Base-by-base conservation (phyloP, 371 early-diverging fungal genomes). In the Actinomucor elegans region DNA sequence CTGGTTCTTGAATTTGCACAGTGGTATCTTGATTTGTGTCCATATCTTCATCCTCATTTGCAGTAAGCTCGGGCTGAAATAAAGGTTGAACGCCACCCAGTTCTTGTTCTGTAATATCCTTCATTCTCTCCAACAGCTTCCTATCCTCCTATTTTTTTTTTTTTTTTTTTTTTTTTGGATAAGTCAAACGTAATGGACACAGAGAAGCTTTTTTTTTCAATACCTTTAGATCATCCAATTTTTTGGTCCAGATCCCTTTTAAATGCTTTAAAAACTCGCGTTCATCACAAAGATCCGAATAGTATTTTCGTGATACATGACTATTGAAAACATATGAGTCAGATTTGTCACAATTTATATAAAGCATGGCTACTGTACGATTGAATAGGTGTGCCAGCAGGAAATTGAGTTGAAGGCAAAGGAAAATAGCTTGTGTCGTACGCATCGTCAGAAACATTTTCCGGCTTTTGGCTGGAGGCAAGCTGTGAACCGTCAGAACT, bases 51-150 rank as follows among this genome's bases (percentile, higher is more conserved):
- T 28, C 14, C n/a, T 14, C 24, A 10, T 44, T 26, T 28, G 21
- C 6, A 5, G 29, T 28, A 31, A 27, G 31, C 17, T 47, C 55
- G 6, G 44, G 23, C 8, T n/a, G 5, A 35, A 56, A 61, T 15
- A 61, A 15, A 12, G 57, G 49, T 5, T 20, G 18, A 11, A 47
- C 18, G n/a, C n/a, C 38, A 6, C 28, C 3, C 0, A 47, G 9
- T 11, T 61, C 48, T 7, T 31, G n/a, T 10, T 56, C 23, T 38
- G 21, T 33, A 0, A 52, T 6, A 6, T 29, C 20, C 18, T 47
- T 50, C 62, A 61, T 61, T 48, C n/a, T 55, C 7, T 42, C 8
- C n/a, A 61, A 40, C 7, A 52, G 40, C 18, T 32, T 38, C 1
- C 38, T 20, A n/a, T 55, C 52, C 29, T 38, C 52, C 62, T 61